Conservation (phyloP, 2,329 filamentous ascomycete genomes). For the Pseudocercospora fijiensis region DNA sequence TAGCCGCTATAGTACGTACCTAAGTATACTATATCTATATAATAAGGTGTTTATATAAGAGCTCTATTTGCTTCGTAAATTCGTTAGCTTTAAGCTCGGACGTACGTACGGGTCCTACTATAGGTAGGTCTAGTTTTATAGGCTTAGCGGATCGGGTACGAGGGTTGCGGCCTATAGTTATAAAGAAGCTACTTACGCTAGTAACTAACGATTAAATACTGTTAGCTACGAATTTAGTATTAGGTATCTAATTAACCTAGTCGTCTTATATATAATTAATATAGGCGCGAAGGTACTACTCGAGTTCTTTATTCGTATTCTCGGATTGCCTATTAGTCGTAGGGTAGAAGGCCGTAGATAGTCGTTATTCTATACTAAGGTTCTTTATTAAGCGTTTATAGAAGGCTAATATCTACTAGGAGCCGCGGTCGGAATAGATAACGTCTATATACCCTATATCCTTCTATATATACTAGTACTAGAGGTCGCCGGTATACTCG, state of each 20-base stretch:
- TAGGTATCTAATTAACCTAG: not conserved
- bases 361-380: not conserved
- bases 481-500: not conserved
- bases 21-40: not conserved
- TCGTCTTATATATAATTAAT: not conserved
- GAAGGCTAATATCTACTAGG: not conserved
- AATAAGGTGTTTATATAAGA: not conserved
- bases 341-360: conserved; percentile 6
- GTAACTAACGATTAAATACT: not conserved
- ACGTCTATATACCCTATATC: not conserved
- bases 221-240: not conserved
- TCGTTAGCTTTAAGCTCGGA: not conserved
- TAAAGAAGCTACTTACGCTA: not conserved
- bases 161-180: not conserved
- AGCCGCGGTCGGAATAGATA: not conserved
- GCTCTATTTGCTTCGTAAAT: not conserved
- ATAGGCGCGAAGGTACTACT: not conserved
- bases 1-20: not conserved
- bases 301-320: conserved; percentile 2
- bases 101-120: not conserved
- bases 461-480: not conserved
- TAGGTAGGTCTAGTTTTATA: not conserved
- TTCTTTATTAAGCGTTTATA: not conserved
- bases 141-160: not conserved
- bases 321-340: not conserved